A percentile compares a stretch with the other conserved stretches of the same genome.
Conservation (phyloP, 1,284 basidiomycete species). For the Schizophyllum commune region DNA sequence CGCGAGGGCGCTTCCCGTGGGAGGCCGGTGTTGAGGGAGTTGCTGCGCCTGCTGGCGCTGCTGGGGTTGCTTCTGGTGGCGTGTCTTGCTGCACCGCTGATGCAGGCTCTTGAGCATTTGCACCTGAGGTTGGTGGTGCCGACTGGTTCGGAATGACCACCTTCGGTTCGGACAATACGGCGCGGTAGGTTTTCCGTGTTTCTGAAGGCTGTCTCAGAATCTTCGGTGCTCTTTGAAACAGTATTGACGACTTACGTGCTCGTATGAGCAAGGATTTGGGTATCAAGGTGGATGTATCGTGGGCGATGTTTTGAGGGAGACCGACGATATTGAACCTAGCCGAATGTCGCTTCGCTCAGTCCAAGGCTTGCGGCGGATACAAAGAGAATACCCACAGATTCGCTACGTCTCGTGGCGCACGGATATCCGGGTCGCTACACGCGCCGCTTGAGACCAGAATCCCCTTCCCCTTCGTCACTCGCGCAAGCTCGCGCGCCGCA, state of each 20-base stretch:
- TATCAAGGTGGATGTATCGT: slow-evolving; percentile 49
- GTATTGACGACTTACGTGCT: slow-evolving; percentile 47
- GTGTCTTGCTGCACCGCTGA: neutral
- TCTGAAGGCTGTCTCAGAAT: slow-evolving; percentile 20
- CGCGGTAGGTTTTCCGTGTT: slow-evolving; percentile 52
- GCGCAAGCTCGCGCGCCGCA: slow-evolving; percentile 59
- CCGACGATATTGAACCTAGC: slow-evolving; percentile 47
- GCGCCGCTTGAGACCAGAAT: slow-evolving; percentile 64
- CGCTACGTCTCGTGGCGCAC: slow-evolving; percentile 61
- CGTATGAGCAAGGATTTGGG: slow-evolving; percentile 63
- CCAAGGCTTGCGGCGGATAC: neutral
- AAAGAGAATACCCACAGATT: slow-evolving; percentile 50
- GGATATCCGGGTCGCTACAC: slow-evolving; percentile 45
- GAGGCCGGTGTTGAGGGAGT: neutral
- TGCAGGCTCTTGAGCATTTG: neutral
- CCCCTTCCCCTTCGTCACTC: slow-evolving; percentile 72
- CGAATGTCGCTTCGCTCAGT: neutral
- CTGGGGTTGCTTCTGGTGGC: neutral
- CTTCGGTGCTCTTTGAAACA: neutral
- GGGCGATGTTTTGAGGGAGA: slow-evolving; percentile 56
- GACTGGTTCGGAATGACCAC: slow-evolving; percentile 40
- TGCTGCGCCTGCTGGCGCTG: neutral
- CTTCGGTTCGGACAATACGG: slow-evolving; percentile 64
- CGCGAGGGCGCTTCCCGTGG: neutral
- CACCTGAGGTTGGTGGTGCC: neutral